Base-by-base conservation (phyloP, 768 basidiomycete genomes). In the Auriscalpium microsporum region DNA sequence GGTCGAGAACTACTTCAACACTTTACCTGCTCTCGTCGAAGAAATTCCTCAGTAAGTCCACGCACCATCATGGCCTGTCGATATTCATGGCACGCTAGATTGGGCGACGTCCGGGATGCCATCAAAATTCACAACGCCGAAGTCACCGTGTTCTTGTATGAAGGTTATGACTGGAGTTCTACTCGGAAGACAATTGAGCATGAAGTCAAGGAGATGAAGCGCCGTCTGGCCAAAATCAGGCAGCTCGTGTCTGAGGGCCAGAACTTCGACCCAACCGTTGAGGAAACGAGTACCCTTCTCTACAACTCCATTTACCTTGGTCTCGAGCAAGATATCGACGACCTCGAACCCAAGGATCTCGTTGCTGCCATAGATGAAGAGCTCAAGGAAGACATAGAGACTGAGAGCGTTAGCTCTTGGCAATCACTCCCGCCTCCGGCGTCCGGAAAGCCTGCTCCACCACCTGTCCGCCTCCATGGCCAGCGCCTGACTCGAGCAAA, bases 251-350 rank as follows among this genome's bases (percentile, higher is more conserved):
- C 94, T 4, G 85, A 76, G 40, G 96, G 96, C 10, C 95, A 98
- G 65, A 78, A 78, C 1, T 84, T 91, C 38, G 91, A 95, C 57
- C 80, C 86, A 16, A 80, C 75, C 52, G 73, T 84, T 14, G 90
- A 90, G 62, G 72, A 76, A 33, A 86, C 87, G 7, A 84, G 84
- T 61, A 73, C 88, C 2, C 75, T 88, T 6, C 78, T 98, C 19
- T 96, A 94, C 77, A 96, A 97, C 66, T 98, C 94, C 0, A 82
- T 96, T 38, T 90, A 94, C 63, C 86, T 98, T 54, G 94, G 95
- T 33, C 73, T 97, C n/a, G 83, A 88, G 34, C 81, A 86, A 59
- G 85, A 90, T 53, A 68, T 81, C 13, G 85, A 87, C 49, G 79
- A 82, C 28, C 72, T 87, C 61, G 93, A 95, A 63, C 80, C 86